A percentile compares a stretch with the other conserved stretches of the same genome.
Conservation (phyloP, 139 green algal genomes). For the Picochlorum sp. region DNA sequence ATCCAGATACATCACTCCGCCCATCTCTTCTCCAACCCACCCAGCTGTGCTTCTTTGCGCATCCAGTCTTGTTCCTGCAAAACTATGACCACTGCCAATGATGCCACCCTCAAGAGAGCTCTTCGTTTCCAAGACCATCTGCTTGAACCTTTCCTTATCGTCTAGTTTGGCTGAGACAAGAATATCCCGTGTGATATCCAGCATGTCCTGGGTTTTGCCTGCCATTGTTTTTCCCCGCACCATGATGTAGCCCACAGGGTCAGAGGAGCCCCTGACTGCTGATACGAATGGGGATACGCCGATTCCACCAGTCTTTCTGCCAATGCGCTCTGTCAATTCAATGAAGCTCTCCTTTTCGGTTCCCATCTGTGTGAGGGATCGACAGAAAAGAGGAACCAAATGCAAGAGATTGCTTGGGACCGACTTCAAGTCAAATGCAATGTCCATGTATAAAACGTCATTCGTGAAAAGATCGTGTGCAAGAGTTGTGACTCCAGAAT, state of each 20-base stretch:
- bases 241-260: constrained; percentile 73
- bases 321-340: constrained; percentile 93
- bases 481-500: constrained; percentile 66
- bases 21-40: constrained; percentile 79
- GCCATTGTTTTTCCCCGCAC: constrained; percentile 88
- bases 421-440: constrained; percentile 48
- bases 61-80: constrained; percentile 72
- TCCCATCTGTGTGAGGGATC: constrained; percentile 78
- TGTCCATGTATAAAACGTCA: constrained; percentile 94
- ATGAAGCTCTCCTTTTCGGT: constrained; percentile 82
- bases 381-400: constrained; percentile 95
- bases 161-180: constrained; percentile 73
- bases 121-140: constrained; percentile 93
- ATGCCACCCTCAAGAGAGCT: constrained; percentile 71
- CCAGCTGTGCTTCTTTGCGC: constrained; percentile 78
- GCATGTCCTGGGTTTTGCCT: constrained; percentile 76
- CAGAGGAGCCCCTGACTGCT: constrained; percentile 34
- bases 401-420: constrained; percentile 80
- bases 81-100: constrained; percentile 70
- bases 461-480: constrained; percentile 98
- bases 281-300: constrained; percentile 80
- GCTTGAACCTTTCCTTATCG: constrained; percentile 83
- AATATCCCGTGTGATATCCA: constrained; percentile 79
- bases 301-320: constrained; percentile 91
- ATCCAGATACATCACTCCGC: constrained; percentile 82